Base-by-base conservation (phyloP, 108 stramenopile species). In the Discostella pseudostelligera region DNA sequence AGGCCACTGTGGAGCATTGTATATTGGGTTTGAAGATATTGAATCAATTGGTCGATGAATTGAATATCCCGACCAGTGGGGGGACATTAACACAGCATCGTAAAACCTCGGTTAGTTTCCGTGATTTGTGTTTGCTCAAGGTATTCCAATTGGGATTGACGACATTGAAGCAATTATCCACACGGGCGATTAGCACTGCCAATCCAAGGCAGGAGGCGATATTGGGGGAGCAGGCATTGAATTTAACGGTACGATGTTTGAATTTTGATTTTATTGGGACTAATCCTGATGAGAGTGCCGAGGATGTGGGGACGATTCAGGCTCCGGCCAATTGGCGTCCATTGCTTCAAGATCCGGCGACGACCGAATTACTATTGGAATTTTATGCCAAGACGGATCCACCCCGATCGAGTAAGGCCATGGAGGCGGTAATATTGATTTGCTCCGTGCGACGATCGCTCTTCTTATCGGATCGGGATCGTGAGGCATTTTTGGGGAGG, bases 231-330 rank as follows among this genome's bases (percentile, higher is more conserved):
- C 94, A 92, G 64, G 81, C 94, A 2, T 81, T 98, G 14, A 68
- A 80, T n/a, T 84, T 97, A 54, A 70, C 78, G 26, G 90, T 87
- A 4, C 84, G 92, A 20, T 97, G 97, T 83, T 79, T 99, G 47
- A 87, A 83, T 35, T 99, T 96, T 72, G 98, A 99, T 69, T 99
- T 99, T 77, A 97, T 97, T 67, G 98, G 98, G 20, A 99, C 98
- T 26, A 97, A 97, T 73, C 96, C 97, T 26, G 96, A 97, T 66
- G 97, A 99, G 84, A 93, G 93, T 28, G 84, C 95, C 14, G 98
- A 99, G 74, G 97, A 99, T 62, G 95, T 97, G 17, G 96, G 97
- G 14, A 97, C 97, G 9, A 96, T 99, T 62, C 97, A 98, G 78
- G 96, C 93, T 20, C 98, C 98, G 5, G 87, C 89, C 16, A 85